Evolutionary conservation across 1,139 yeast genomes (phyloP).

Genomic region (Hanseniaspora gamundiae): DNA sequence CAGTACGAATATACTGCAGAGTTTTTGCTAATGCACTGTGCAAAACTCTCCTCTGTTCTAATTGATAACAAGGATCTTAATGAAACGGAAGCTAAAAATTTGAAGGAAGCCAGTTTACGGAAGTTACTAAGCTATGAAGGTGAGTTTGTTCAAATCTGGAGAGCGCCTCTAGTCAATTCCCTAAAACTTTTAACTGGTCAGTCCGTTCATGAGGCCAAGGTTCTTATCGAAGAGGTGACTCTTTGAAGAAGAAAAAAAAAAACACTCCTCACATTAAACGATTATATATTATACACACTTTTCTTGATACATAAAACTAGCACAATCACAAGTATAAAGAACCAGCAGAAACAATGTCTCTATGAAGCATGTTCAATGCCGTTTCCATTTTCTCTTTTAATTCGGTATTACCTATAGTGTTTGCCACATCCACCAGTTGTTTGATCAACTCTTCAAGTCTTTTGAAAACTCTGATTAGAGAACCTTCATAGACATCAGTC

Average conservation of each 20-base stretch:
- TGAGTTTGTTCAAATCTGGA: not conserved
- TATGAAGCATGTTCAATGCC: constrained; percentile 72
- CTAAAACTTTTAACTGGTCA: not conserved
- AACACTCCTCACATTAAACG: not conserved
- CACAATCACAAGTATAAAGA: not conserved
- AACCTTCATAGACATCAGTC: constrained; percentile 98
- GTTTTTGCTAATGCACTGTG: constrained; percentile 13
- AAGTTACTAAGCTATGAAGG: constrained; percentile 15
- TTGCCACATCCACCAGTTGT: constrained; percentile 83
- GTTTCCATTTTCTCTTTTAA: constrained; percentile 82
- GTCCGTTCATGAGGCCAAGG: not conserved
- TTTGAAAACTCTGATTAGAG: constrained; percentile 85
- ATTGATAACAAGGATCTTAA: constrained; percentile 18
- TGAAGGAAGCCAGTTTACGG: constrained; percentile 21
- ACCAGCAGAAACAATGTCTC: constrained; percentile 70
- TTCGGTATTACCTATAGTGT: constrained; percentile 80
- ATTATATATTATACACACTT: not conserved
- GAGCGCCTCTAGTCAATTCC: not conserved
- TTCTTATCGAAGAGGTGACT: not conserved
- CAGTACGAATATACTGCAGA: constrained; percentile 16
- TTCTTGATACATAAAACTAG: no score
- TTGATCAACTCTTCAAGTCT: constrained; percentile 85
- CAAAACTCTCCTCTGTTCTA: constrained; percentile 24
- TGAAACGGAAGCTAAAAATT: constrained; percentile 23
- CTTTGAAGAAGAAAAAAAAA: not conserved